Percentiles rank a stretch among this genome's conserved stretches.
Conservation (phyloP, 2,329 filamentous ascomycete species). For the Colletotrichum kahawae region DNA sequence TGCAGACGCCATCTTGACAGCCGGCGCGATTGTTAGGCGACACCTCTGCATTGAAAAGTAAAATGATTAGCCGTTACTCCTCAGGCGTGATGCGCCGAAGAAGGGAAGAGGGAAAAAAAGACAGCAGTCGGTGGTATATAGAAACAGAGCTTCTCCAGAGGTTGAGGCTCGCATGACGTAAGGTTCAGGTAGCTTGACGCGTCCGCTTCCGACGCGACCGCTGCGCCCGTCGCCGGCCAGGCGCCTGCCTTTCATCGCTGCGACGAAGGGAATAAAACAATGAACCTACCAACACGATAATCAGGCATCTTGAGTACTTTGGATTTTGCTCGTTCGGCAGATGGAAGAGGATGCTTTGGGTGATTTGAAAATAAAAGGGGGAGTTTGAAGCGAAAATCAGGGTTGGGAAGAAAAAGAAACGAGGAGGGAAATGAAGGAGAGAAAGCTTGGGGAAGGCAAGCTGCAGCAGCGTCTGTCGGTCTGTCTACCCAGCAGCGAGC, state of each 20-base stretch:
- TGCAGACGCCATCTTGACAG: constrained; percentile 78
- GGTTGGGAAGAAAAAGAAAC: constrained; percentile 10
- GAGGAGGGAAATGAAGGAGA: constrained; percentile 8
- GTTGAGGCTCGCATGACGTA: constrained; percentile 10
- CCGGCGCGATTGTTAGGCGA: constrained; percentile 73
- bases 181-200: background rate
- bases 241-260: background rate
- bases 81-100: background rate
- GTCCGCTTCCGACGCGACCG: background rate
- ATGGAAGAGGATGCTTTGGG: background rate
- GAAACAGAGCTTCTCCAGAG: background rate
- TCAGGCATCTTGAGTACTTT: constrained; percentile 41
- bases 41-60: constrained; percentile 59
- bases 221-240: background rate
- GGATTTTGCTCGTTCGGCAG: background rate
- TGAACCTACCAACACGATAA: constrained; percentile 51
- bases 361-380: background rate
- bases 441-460: background rate
- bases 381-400: background rate
- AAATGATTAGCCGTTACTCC: background rate
- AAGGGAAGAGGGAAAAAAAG: background rate
- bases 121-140: background rate
- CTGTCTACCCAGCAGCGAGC: background rate
- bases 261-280: background rate
- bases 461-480: background rate